Base-by-base conservation (phyloP, 768 basidiomycete genomes). In the Suillus placidus region DNA sequence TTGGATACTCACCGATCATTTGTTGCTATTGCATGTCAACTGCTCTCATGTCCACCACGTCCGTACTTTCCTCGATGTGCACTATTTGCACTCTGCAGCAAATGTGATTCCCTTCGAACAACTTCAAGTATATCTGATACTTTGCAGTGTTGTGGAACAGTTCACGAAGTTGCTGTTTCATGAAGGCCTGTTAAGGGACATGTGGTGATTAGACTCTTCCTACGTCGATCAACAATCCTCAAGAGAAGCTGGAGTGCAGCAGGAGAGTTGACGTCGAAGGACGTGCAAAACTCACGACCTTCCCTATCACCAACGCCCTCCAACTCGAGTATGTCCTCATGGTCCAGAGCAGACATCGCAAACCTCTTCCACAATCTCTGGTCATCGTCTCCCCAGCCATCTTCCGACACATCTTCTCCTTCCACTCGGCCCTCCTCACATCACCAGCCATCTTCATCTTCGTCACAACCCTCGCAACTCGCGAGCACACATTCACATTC, bases 351-450 rank as follows among this genome's bases (percentile, higher is more conserved):
- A 26, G 81, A 84, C 66, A 71, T 82, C 66, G 72, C 79, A 68
- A 78, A 79, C 66, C 64, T 84, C 32, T 84, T 84, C 73, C 79
- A 78, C 69, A 72, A 71, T 60, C 67, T 75, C 62, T 70, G 77
- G 56, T 74, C 80, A 0, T 60, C 72, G 32, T 76, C 86, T 32
- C 80, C 87, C 42, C 84, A 83, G 54, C 77, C 87, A 58, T 73
- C 84, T 55, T 82, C 85, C 58, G 84, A 87, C 70, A 80, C 82
- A 61, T 80, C 88, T 49, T 89, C 87, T 69, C 88, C 88, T 65
- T 85, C 85, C 62, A 76, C 78, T 67, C 85, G 85, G 64, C 76
- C 85, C 54, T 82, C 83, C 56, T 76, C 82, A 32, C 84, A 83
- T 73, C 79, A 81, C 54, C 75, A 76, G 51, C 82, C 82, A 57